These are phyloP conservation scores for Penicillium dipodomyicola DNA, from an alignment of 495 filamentous ascomycete genomes.

Conservation along the genomic window DNA sequence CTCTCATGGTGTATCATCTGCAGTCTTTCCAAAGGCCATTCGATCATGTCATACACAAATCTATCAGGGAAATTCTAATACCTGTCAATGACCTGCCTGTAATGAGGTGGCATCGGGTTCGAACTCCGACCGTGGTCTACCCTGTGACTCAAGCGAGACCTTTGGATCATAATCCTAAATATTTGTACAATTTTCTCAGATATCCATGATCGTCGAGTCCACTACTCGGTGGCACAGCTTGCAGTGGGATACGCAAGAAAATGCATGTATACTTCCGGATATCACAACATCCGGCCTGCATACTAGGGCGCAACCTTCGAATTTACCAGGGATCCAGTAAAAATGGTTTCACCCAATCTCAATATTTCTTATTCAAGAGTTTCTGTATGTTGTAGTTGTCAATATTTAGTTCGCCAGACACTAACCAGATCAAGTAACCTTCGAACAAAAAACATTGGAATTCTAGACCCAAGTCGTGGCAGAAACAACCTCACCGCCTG, in stretches of 20 bases:
- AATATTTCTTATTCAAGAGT: background rate
- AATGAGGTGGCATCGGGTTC: background rate
- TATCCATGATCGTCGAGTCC: background rate
- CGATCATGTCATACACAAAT: conserved; percentile 1
- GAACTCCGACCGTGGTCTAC: background rate
- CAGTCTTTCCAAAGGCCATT: background rate
- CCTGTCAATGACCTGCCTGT: conserved; percentile 4
- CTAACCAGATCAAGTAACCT: conserved; percentile 7
- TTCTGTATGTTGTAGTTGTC: background rate
- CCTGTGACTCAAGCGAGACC: background rate
- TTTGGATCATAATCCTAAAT: background rate
- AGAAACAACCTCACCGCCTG: conserved; percentile 25
- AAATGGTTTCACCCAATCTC: background rate
- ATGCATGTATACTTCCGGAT: conserved; percentile 11
- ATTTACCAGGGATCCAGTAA: background rate
- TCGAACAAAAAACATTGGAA: background rate
- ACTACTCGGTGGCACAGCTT: conserved; percentile 6
- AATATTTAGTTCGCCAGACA: conserved; percentile 1
- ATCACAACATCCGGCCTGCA: conserved; percentile 9
- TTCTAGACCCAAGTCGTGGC: conserved; percentile 17
- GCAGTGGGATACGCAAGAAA: conserved; percentile 1
- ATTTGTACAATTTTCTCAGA: background rate
- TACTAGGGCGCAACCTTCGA: background rate
- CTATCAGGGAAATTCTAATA: conserved; percentile 1
- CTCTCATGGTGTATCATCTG: background rate